phyloP scores from a whole-genome alignment of 768 basidiomycete species.

The Lyophyllum semitale region DNA sequence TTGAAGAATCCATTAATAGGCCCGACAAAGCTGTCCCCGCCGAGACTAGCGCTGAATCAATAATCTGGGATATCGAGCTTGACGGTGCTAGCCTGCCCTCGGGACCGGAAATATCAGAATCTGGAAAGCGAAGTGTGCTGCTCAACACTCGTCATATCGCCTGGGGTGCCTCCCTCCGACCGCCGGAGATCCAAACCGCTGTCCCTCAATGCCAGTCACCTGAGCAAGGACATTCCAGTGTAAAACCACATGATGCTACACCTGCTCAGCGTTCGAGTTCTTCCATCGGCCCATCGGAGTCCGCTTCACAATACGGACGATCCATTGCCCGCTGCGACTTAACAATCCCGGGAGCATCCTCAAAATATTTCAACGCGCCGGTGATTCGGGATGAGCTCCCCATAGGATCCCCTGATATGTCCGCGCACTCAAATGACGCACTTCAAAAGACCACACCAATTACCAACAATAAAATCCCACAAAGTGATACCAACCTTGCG shows the following conservation, averaged over 20 bases:
- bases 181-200: background rate
- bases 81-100: slow-evolving; percentile 30
- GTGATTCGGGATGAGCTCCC: background rate
- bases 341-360: background rate
- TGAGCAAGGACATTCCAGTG: background rate
- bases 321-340: background rate
- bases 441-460: background rate
- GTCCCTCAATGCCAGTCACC: background rate
- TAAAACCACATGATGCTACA: background rate
- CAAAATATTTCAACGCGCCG: slow-evolving; percentile 10
- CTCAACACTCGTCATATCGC: slow-evolving; percentile 31
- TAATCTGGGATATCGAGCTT: slow-evolving; percentile 59
- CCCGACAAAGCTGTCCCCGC: background rate
- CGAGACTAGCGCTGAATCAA: slow-evolving; percentile 31
- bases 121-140: slow-evolving; percentile 29
- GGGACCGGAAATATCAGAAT: background rate
- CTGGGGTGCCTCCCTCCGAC: background rate
- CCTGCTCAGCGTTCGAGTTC: slow-evolving; percentile 17
- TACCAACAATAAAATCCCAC: background rate
- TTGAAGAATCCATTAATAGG: background rate
- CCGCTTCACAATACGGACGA: slow-evolving; percentile 46
- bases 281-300: slow-evolving; percentile 49
- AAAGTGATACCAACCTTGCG: background rate
- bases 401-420: background rate
- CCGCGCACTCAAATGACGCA: background rate